phyloP scores from a whole-genome alignment of 176 grass and related monocot species.

The Canna indica region DNA sequence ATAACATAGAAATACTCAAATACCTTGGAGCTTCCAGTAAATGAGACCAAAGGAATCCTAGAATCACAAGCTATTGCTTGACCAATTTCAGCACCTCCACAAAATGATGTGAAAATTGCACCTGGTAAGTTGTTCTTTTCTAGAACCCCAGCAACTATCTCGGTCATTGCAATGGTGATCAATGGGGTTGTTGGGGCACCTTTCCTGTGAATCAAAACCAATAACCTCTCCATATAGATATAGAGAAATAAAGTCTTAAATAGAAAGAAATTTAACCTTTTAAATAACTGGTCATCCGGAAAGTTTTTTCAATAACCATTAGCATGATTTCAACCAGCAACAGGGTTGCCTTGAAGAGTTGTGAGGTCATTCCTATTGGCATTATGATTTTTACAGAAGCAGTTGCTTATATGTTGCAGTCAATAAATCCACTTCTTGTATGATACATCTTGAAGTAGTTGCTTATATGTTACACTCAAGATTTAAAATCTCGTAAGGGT shows the following conservation, averaged over 20 bases:
- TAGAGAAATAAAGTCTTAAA: background rate
- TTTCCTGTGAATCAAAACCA: slow-evolving; percentile 49
- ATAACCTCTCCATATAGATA: background rate
- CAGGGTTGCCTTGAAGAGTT: background rate
- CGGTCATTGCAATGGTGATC: slow-evolving; percentile 89
- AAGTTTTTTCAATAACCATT: background rate
- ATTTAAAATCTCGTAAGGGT: too few relatives aligned
- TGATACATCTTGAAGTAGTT: background rate
- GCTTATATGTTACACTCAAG: too few relatives aligned
- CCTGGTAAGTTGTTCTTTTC: slow-evolving; percentile 90
- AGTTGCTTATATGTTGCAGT: too few relatives aligned
- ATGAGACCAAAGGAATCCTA: slow-evolving; percentile 84
- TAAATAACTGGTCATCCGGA: background rate
- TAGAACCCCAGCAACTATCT: slow-evolving; percentile 81
- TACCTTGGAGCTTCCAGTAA: slow-evolving; percentile 97
- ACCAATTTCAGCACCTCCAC: slow-evolving; percentile 83
- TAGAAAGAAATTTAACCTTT: background rate
- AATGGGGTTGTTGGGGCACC: slow-evolving; percentile 95
- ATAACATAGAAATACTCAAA: too few relatives aligned
- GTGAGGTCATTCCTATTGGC: background rate
- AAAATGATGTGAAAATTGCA: slow-evolving; percentile 90
- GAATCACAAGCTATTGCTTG: slow-evolving; percentile 71
- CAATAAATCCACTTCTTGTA: background rate
- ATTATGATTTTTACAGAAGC: background rate
- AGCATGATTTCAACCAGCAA: background rate